A percentile compares a stretch with the other conserved stretches of the same genome.
Evolutionary conservation across 192 early-diverging fungal genomes (phyloP).

Genomic region (Coemansia sp.): DNA sequence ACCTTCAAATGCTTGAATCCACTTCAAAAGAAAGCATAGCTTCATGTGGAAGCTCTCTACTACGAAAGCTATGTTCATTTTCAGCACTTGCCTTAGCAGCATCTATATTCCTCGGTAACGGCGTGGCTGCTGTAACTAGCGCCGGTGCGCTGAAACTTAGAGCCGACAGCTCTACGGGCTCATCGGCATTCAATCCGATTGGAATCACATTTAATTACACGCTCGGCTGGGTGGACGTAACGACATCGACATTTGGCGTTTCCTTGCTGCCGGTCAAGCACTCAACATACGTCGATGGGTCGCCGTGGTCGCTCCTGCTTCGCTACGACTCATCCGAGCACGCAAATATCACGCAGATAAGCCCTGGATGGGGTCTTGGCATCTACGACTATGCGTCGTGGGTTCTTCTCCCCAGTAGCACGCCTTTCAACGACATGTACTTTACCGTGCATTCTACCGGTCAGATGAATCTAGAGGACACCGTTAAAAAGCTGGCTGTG

Average conservation of each 20-base stretch:
- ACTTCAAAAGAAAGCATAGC: background rate
- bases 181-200: constrained; percentile 22
- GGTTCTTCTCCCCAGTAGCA: constrained; percentile 31
- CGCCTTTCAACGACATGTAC: constrained; percentile 27
- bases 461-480: constrained; percentile 40
- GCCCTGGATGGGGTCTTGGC: constrained; percentile 39
- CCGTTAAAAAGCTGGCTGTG: constrained; percentile 25
- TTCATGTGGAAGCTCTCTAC: background rate
- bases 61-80: background rate
- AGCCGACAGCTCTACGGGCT: background rate
- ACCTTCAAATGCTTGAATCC: background rate
- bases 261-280: constrained; percentile 25
- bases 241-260: constrained; percentile 43
- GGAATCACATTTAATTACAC: constrained; percentile 47
- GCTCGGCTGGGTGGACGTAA: constrained; percentile 42
- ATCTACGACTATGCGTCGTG: constrained; percentile 47
- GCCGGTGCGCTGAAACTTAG: background rate
- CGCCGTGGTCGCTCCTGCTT: constrained; percentile 41
- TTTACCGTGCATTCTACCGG: constrained; percentile 40
- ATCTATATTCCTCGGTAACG: background rate
- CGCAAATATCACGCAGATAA: constrained; percentile 38
- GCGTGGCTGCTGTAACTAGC: background rate
- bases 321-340: constrained; percentile 29
- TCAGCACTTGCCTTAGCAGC: background rate
- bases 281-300: constrained; percentile 14